These are phyloP conservation scores for Macrophomina pseudophaseolina DNA, from an alignment of 2,329 filamentous ascomycete genomes.

Conservation along the genomic window DNA sequence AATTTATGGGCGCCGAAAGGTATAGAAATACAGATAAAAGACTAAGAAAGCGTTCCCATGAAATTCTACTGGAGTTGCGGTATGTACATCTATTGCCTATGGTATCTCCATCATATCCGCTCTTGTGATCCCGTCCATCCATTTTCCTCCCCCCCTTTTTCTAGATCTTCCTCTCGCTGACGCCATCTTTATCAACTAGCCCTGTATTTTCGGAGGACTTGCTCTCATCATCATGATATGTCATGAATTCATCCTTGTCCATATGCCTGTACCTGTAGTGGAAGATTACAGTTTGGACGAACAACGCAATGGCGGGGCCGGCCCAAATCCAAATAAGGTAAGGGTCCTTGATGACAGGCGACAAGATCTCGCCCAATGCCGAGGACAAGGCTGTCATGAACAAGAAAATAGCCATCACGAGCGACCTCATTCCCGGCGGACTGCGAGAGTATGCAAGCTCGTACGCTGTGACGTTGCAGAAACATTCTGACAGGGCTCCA, in stretches of 20 bases:
- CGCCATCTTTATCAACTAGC: neutral
- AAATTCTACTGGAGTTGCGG: neutral
- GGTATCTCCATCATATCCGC: neutral
- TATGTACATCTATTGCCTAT: neutral
- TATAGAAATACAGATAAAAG: too few species aligned
- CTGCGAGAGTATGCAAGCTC: slow-evolving; percentile 52
- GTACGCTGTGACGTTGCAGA: slow-evolving; percentile 52
- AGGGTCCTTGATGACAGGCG: slow-evolving; percentile 21
- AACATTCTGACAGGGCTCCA: slow-evolving; percentile 46
- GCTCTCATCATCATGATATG: slow-evolving; percentile 16
- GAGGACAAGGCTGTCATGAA: slow-evolving; percentile 37
- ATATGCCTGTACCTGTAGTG: slow-evolving; percentile 53
- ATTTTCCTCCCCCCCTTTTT: neutral
- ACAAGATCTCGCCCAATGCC: slow-evolving; percentile 19
- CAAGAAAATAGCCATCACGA: slow-evolving; percentile 50
- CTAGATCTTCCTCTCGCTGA: neutral
- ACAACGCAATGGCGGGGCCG: slow-evolving; percentile 56
- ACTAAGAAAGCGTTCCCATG: too few species aligned
- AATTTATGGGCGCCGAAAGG: too few species aligned
- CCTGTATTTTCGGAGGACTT: neutral
- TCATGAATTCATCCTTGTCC: slow-evolving; percentile 56
- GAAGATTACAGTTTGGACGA: slow-evolving; percentile 55
- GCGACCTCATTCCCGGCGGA: slow-evolving; percentile 49
- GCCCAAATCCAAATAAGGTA: slow-evolving; percentile 45
- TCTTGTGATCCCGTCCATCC: neutral